These are phyloP conservation scores for Coemansia sp. DNA, from an alignment of 192 early-diverging fungal species.

Conservation along the genomic window DNA sequence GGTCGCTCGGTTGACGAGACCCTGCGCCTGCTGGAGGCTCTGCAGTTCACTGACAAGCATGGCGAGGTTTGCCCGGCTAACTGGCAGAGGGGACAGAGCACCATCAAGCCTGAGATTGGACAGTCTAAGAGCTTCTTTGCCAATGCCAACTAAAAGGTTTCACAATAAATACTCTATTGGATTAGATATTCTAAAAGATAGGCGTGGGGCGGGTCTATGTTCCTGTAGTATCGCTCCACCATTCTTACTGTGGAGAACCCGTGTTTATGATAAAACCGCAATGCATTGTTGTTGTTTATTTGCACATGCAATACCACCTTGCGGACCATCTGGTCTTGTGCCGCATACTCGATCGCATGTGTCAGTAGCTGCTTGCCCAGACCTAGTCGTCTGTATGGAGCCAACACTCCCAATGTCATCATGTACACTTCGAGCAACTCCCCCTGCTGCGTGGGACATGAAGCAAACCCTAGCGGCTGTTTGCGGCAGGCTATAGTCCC, in stretches of 20 bases:
- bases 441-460: slow-evolving; percentile 7
- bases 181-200: slow-evolving; percentile 57
- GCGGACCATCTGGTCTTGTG: slow-evolving; percentile 49
- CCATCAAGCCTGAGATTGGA: slow-evolving; percentile 72
- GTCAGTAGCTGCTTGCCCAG: slow-evolving; percentile 68
- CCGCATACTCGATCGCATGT: slow-evolving; percentile 45
- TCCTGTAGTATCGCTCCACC: slow-evolving; percentile 77
- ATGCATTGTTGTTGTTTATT: slow-evolving; percentile 72
- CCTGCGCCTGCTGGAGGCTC: slow-evolving; percentile 84
- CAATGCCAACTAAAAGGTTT: background rate
- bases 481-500: slow-evolving; percentile 85
- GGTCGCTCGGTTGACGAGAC: slow-evolving; percentile 85
- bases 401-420: slow-evolving; percentile 90
- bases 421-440: slow-evolving; percentile 65
- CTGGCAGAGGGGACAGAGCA: slow-evolving; percentile 74
- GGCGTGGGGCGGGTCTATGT: slow-evolving; percentile 80
- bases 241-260: slow-evolving; percentile 64
- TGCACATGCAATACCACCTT: slow-evolving; percentile 84
- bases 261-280: slow-evolving; percentile 78
- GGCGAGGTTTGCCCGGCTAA: slow-evolving; percentile 82
- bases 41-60: slow-evolving; percentile 88
- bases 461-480: slow-evolving; percentile 56
- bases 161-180: slow-evolving; percentile 9
- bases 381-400: slow-evolving; percentile 75
- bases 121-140: slow-evolving; percentile 70